These are phyloP conservation scores for Apiospora phragmitis DNA, from an alignment of 2,329 filamentous ascomycete genomes.

Conservation along the genomic window DNA sequence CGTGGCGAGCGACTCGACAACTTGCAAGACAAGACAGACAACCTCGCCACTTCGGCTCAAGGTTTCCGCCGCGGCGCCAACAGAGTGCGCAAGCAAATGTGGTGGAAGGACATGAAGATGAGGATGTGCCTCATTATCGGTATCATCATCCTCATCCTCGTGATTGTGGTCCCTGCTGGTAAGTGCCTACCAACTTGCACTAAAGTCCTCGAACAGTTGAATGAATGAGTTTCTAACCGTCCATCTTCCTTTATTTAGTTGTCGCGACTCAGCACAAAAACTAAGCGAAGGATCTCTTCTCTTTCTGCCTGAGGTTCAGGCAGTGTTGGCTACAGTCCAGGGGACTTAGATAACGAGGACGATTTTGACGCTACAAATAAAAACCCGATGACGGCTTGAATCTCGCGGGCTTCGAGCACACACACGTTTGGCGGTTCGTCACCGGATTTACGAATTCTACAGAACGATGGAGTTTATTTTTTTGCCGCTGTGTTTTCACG, in stretches of 20 bases:
- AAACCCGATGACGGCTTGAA: conserved; percentile 25
- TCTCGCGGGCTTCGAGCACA: conserved; percentile 37
- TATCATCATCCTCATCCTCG: conserved; percentile 84
- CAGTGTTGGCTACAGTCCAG: conserved; percentile 28
- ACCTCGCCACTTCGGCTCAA: conserved; percentile 88
- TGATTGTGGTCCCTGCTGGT: conserved; percentile 95
- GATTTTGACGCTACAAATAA: conserved; percentile 17
- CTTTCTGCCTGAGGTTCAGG: conserved; percentile 11
- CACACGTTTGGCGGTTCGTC: conserved; percentile 21
- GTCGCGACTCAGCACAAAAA: conserved; percentile 43
- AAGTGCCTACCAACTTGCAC: conserved; percentile 39
- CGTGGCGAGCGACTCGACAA: conserved; percentile 61
- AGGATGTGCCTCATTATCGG: conserved; percentile 91
- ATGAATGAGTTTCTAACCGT: background rate
- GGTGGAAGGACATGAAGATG: conserved; percentile 99
- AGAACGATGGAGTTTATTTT: conserved; percentile 27
- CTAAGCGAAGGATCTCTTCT: conserved; percentile 10
- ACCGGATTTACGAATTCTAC: conserved; percentile 34
- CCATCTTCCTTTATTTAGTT: conserved; percentile 31
- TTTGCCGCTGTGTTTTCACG: conserved; percentile 33
- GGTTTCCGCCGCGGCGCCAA: conserved; percentile 97
- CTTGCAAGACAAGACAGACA: conserved; percentile 64
- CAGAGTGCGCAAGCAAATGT: conserved; percentile 96
- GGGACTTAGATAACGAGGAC: conserved; percentile 20
- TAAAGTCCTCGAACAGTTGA: background rate